These are phyloP conservation scores for Fraxinus albicans DNA, from an alignment of 305 asterid species.

Conservation along the genomic window DNA sequence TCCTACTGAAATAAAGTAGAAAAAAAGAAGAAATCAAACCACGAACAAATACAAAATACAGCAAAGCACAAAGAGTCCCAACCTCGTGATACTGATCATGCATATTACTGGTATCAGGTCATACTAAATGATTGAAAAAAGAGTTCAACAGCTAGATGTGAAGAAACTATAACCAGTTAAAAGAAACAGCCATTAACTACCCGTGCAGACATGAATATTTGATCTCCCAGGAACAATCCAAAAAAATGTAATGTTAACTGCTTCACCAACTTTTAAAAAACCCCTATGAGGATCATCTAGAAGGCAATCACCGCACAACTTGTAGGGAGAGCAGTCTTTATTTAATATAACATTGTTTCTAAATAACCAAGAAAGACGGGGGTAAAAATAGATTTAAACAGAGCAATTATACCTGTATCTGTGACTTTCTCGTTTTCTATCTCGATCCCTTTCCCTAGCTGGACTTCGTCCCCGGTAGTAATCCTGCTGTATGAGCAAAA, in stretches of 20 bases:
- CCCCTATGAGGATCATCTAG: background rate
- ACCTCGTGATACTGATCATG: background rate
- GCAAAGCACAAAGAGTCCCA: background rate
- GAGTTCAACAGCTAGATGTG: background rate
- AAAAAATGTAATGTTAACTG: background rate
- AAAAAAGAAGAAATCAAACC: background rate
- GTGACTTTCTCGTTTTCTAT: slow-evolving; percentile 81
- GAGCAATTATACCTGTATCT: slow-evolving; percentile 56
- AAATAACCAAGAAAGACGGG: background rate
- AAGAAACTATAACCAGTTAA: background rate
- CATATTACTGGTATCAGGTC: background rate
- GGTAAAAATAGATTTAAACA: background rate
- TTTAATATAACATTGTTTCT: background rate
- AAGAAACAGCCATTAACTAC: background rate
- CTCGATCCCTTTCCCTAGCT: slow-evolving; percentile 81
- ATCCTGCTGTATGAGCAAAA: slow-evolving; percentile 46
- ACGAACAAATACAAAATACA: background rate
- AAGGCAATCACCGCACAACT: slow-evolving; percentile 15
- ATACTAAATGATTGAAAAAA: background rate
- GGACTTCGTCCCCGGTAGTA: slow-evolving; percentile 73
- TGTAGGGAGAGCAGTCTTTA: background rate
- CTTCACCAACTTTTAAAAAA: background rate
- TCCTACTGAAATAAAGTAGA: background rate
- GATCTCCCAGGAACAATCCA: background rate
- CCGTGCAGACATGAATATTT: background rate